phyloP scores from a whole-genome alignment of 495 filamentous ascomycete genomes.

The Podospora fimiseda region DNA sequence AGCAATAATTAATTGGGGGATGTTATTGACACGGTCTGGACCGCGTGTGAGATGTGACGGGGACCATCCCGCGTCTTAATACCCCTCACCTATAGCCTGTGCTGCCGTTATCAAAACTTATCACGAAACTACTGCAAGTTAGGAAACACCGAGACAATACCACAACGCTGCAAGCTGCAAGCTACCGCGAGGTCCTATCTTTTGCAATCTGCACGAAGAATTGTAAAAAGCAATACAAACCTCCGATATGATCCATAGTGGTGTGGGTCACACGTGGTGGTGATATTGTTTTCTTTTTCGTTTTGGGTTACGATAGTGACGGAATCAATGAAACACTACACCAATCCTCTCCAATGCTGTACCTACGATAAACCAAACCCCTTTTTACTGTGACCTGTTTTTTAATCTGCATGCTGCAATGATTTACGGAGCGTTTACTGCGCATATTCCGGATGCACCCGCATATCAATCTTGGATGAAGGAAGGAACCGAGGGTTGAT shows the following conservation, averaged over 20 bases:
- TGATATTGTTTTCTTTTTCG: slow-evolving; percentile 8
- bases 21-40: slow-evolving; percentile 12
- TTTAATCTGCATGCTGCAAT: neutral
- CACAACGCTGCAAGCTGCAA: slow-evolving; percentile 2
- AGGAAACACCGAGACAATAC: neutral
- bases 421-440: neutral
- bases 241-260: slow-evolving; percentile 2
- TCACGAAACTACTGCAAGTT: slow-evolving; percentile 1
- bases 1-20: slow-evolving; percentile 5
- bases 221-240: neutral
- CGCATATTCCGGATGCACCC: neutral
- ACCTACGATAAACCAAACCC: neutral
- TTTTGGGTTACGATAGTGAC: slow-evolving; percentile 8
- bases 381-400: neutral
- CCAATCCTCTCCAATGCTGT: slow-evolving; percentile 11
- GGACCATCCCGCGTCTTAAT: neutral
- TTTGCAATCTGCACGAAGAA: no score
- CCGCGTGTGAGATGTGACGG: slow-evolving; percentile 1
- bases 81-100: neutral
- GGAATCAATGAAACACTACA: slow-evolving; percentile 7
- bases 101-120: neutral
- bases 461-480: neutral
- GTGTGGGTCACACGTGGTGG: neutral
- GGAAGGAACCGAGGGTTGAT: neutral
- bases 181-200: neutral